phyloP scores from a whole-genome alignment of 2,329 filamentous ascomycete species.

The Aspergillus sp. region DNA sequence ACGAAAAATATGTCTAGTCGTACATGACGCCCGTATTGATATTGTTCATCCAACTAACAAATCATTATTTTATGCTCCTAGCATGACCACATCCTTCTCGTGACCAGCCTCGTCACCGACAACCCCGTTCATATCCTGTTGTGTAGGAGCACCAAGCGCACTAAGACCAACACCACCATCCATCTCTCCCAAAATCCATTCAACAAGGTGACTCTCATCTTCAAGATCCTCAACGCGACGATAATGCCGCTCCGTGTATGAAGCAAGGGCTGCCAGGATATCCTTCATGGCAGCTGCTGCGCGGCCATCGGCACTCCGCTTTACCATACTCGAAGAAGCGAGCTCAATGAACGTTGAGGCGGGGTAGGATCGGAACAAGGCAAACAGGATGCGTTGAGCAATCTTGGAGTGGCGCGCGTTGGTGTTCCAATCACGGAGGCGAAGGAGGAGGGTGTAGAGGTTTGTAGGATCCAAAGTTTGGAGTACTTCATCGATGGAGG shows the following conservation, averaged over 20 bases:
- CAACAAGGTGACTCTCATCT: conserved; percentile 91
- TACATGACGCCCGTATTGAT: conserved; percentile 16
- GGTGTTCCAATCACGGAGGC: conserved; percentile 95
- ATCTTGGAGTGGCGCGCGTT: conserved; percentile 84
- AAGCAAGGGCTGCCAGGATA: conserved; percentile 79
- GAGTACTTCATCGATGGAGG: conserved; percentile 76
- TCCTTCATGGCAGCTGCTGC: conserved; percentile 69
- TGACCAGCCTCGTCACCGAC: conserved; percentile 25
- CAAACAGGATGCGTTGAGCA: conserved; percentile 80
- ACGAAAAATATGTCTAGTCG: conserved; percentile 15
- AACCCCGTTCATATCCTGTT: conserved; percentile 14
- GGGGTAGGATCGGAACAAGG: conserved; percentile 77
- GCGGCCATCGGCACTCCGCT: conserved; percentile 32
- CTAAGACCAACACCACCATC: conserved; percentile 61
- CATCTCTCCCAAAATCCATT: conserved; percentile 94
- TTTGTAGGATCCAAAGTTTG: conserved; percentile 79
- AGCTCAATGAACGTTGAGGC: conserved; percentile 73
- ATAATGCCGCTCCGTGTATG: conserved; percentile 93
- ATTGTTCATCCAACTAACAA: neutral
- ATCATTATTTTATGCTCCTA: conserved; percentile 28
- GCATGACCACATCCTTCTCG: conserved; percentile 42
- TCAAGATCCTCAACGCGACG: conserved; percentile 83
- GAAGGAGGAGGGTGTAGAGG: conserved; percentile 75
- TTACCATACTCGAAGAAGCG: conserved; percentile 42
- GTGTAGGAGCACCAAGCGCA: conserved; percentile 25